Evolutionary conservation across 148 eudicot species (phyloP).

Genomic region (Nepenthes mirabilis): DNA sequence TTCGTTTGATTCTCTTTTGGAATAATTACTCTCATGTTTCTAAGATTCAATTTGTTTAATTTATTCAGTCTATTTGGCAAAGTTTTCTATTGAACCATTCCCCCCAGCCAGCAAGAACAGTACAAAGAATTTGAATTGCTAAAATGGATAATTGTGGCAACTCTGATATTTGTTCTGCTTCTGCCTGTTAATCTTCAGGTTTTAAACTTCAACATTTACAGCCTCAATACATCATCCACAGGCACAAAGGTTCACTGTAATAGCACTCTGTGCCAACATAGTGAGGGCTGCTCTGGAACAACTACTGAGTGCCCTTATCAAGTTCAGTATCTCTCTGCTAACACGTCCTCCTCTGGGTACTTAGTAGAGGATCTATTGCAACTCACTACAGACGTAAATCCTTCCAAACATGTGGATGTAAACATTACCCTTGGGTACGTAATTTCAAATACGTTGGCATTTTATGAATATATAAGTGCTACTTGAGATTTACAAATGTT

Average conservation of each 20-base stretch:
- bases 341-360: slow-evolving; percentile 73
- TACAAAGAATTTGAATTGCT: not conserved
- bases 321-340: slow-evolving; percentile 54
- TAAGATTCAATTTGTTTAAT: no score
- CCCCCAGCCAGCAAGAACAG: not conserved
- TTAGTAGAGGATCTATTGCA: slow-evolving; percentile 77
- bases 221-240: slow-evolving; percentile 62
- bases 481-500: not conserved
- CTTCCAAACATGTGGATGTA: slow-evolving; percentile 37
- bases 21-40: no score
- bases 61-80: no score
- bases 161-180: not conserved
- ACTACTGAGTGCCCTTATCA: slow-evolving; percentile 50
- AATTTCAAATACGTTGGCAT: not conserved
- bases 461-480: not conserved
- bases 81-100: not conserved
- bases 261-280: slow-evolving; percentile 44
- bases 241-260: slow-evolving; percentile 56
- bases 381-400: slow-evolving; percentile 47
- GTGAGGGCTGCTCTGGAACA: slow-evolving; percentile 25
- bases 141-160: not conserved
- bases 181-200: slow-evolving; percentile 13
- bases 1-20: no score
- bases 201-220: slow-evolving; percentile 61
- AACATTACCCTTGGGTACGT: slow-evolving; percentile 82